These are phyloP conservation scores for Calophaca sinica DNA, from an alignment of 306 rosid species.

Conservation along the genomic window DNA sequence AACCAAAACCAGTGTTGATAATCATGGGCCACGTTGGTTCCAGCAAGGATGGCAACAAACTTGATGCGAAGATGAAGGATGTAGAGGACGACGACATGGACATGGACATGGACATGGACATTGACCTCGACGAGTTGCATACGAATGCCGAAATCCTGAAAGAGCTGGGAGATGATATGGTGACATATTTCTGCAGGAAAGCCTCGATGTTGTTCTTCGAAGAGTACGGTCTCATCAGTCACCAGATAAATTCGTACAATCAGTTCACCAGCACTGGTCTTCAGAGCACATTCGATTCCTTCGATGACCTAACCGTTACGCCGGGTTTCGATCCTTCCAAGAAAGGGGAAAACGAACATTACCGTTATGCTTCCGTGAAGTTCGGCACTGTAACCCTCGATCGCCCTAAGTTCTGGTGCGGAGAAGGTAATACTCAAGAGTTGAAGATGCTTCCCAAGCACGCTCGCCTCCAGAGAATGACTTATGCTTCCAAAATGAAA, in stretches of 20 bases:
- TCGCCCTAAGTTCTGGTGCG: conserved; percentile 79
- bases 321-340: conserved; percentile 91
- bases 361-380: conserved; percentile 73
- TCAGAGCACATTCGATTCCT: conserved; percentile 66
- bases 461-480: conserved; percentile 95
- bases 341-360: conserved; percentile 68
- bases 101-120: conserved; percentile 25
- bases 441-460: conserved; percentile 83
- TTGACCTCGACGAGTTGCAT: conserved; percentile 25
- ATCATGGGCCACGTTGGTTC: conserved; percentile 63
- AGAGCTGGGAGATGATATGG: conserved; percentile 52
- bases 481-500: conserved; percentile 77
- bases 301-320: conserved; percentile 71
- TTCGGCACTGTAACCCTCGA: conserved; percentile 80
- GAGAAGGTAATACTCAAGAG: conserved; percentile 63
- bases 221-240: conserved; percentile 81
- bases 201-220: conserved; percentile 66
- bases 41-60: conserved; percentile 52
- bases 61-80: background rate
- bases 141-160: conserved; percentile 37
- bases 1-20: background rate
- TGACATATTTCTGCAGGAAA: conserved; percentile 58
- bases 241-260: conserved; percentile 85
- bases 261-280: conserved; percentile 61
- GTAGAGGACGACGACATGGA: conserved; percentile 35